Percentiles rank a stretch among this genome's conserved stretches.
phyloP scores from a whole-genome alignment of 768 basidiomycete genomes.

The Pleurotus salmoneostramineus region DNA sequence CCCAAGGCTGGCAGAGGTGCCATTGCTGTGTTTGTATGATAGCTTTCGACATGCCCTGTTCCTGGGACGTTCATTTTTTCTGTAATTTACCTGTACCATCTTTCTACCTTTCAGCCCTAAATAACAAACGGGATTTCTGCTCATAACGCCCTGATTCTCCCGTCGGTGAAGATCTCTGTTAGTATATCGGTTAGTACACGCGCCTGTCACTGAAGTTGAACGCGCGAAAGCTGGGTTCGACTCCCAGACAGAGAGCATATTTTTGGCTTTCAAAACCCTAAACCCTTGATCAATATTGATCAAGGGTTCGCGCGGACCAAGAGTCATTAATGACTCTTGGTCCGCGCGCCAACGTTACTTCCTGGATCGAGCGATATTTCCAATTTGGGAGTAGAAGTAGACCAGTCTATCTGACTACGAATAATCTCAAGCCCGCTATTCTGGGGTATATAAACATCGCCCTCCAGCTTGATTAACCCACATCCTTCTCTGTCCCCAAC shows the following conservation, averaged over 20 bases:
- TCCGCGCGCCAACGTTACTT: background rate
- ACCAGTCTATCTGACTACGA: background rate
- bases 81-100: background rate
- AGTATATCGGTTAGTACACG: constrained; percentile 9
- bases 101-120: no score
- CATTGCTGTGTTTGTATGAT: constrained; percentile 38
- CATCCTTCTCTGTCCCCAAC: background rate
- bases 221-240: constrained; percentile 9
- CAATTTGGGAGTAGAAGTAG: background rate
- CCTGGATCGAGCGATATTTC: background rate
- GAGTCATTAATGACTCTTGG: no score
- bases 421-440: background rate
- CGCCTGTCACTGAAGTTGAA: constrained; percentile 2
- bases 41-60: background rate
- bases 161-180: background rate
- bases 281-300: background rate
- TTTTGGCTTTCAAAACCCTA: background rate
- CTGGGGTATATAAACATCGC: background rate
- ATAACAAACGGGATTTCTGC: no score
- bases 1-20: constrained; percentile 29
- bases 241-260: constrained; percentile 8
- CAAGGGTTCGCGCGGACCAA: no score
- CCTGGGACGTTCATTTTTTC: background rate
- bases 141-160: no score
- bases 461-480: background rate